phyloP scores from a whole-genome alignment of 164 flowering plant species.

The Saururus chinensis region DNA sequence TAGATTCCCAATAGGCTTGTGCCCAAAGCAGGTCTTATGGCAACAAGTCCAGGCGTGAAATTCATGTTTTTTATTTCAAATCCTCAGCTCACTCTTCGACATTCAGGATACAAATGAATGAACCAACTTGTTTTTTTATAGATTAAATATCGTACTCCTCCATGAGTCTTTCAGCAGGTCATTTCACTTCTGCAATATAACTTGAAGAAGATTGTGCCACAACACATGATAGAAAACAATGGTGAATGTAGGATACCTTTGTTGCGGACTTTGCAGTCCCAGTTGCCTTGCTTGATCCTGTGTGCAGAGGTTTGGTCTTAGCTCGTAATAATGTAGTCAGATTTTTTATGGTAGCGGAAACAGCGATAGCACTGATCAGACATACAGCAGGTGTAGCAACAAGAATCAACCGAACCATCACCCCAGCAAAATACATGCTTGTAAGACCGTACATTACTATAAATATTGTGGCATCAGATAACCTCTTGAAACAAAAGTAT shows the following conservation, averaged over 20 bases:
- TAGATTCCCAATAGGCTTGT: too few species aligned
- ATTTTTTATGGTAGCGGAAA: slow-evolving; percentile 92
- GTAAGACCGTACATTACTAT: slow-evolving; percentile 97
- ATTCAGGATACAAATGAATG: too few species aligned
- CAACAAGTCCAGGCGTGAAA: too few species aligned
- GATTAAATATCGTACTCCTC: too few species aligned
- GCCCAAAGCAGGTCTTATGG: too few species aligned
- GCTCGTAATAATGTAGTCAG: slow-evolving; percentile 54
- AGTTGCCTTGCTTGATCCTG: slow-evolving; percentile 41
- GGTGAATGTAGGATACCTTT: slow-evolving; percentile 35
- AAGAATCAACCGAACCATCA: slow-evolving; percentile 97
- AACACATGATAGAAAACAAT: too few species aligned
- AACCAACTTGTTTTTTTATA: too few species aligned
- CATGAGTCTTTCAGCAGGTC: too few species aligned
- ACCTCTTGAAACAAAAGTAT: slow-evolving; percentile 93
- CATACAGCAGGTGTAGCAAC: slow-evolving; percentile 99
- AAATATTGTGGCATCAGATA: slow-evolving; percentile 94
- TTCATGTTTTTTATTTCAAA: too few species aligned
- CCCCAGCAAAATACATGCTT: slow-evolving; percentile 99
- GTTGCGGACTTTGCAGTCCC: slow-evolving; percentile 43
- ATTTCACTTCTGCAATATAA: too few species aligned
- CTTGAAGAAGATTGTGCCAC: too few species aligned
- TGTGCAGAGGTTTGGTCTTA: slow-evolving; percentile 40
- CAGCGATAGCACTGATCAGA: slow-evolving; percentile 95
- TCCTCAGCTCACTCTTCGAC: too few species aligned